These are phyloP conservation scores for Cutaneotrichosporon sp. DNA, from an alignment of 1,284 basidiomycete genomes.

Conservation along the genomic window DNA sequence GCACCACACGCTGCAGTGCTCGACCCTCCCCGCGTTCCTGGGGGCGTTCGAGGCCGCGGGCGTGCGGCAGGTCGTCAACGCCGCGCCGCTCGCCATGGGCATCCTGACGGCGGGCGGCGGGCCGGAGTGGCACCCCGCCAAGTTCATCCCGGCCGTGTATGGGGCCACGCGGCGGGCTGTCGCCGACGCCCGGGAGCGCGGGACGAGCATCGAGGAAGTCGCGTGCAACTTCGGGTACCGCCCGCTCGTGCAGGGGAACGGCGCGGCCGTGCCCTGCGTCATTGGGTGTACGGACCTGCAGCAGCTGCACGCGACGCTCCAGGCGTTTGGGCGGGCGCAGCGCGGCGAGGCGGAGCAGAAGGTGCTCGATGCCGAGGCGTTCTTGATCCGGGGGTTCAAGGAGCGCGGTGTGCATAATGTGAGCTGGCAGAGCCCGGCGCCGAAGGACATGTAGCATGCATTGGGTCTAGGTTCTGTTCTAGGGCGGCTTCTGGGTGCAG, in stretches of 20 bases:
- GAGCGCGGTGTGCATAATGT: constrained; percentile 61
- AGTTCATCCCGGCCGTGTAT: constrained; percentile 23
- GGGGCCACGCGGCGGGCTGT: constrained; percentile 32
- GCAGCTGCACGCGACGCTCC: constrained; percentile 74
- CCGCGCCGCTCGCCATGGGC: constrained; percentile 91
- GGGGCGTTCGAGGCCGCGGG: constrained; percentile 64
- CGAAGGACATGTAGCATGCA: constrained; percentile 7
- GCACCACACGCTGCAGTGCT: constrained; percentile 83
- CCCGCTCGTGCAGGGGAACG: constrained; percentile 46
- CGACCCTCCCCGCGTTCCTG: constrained; percentile 64
- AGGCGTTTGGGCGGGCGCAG: constrained; percentile 65
- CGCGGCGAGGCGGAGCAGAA: constrained; percentile 43
- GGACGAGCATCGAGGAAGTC: constrained; percentile 62
- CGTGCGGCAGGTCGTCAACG: constrained; percentile 72
- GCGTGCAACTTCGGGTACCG: constrained; percentile 73
- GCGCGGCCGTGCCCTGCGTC: constrained; percentile 65
- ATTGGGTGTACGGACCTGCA: constrained; percentile 65
- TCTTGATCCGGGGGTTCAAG: constrained; percentile 58
- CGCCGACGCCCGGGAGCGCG: constrained; percentile 30
- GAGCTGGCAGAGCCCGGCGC: constrained; percentile 42
- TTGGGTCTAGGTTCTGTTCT: not conserved
- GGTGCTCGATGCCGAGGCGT: constrained; percentile 57
- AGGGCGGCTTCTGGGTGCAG: too few relatives aligned
- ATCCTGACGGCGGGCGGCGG: constrained; percentile 67
- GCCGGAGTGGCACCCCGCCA: constrained; percentile 84